Conservation (phyloP, 75 land plant species). For the Pseudotsuga menziesii region DNA sequence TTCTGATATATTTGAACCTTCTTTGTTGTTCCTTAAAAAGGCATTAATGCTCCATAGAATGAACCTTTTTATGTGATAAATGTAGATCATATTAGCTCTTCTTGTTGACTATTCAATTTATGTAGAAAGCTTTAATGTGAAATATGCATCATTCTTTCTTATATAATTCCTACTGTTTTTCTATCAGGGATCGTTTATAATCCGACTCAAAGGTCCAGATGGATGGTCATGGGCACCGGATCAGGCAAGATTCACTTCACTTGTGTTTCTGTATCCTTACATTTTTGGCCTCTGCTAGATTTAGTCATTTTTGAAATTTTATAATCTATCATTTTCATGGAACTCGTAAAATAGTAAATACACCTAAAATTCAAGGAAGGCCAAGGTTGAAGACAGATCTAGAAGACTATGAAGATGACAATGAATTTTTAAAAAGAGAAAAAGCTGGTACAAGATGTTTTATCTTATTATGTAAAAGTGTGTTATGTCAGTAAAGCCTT, state of each 20-base stretch:
- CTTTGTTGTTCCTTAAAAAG: background rate
- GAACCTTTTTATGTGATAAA: background rate
- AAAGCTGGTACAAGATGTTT: too few species aligned
- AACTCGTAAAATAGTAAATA: too few species aligned
- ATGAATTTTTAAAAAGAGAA: too few species aligned
- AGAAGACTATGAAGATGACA: too few species aligned
- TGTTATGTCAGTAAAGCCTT: too few species aligned
- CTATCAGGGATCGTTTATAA: slow-evolving; percentile 71
- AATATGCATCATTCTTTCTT: slow-evolving; percentile 7
- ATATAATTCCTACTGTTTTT: background rate
- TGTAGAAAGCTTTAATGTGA: background rate
- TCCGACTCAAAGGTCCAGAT: slow-evolving; percentile 76
- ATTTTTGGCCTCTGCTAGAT: background rate
- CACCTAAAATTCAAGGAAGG: too few species aligned
- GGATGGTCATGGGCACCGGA: slow-evolving; percentile 96
- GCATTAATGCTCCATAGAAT: background rate
- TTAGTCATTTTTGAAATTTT: too few species aligned
- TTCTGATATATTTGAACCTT: background rate
- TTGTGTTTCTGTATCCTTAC: background rate
- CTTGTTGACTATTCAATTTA: background rate
- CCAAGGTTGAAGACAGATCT: too few species aligned
- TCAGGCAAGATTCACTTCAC: slow-evolving; percentile 29
- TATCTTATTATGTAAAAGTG: too few species aligned
- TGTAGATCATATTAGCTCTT: background rate
- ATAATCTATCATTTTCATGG: too few species aligned